Evolutionary conservation across 495 filamentous ascomycete species (phyloP), one percentile per base, ranked within the genome.

Genomic region (Corynascus novoguineensis): DNA sequence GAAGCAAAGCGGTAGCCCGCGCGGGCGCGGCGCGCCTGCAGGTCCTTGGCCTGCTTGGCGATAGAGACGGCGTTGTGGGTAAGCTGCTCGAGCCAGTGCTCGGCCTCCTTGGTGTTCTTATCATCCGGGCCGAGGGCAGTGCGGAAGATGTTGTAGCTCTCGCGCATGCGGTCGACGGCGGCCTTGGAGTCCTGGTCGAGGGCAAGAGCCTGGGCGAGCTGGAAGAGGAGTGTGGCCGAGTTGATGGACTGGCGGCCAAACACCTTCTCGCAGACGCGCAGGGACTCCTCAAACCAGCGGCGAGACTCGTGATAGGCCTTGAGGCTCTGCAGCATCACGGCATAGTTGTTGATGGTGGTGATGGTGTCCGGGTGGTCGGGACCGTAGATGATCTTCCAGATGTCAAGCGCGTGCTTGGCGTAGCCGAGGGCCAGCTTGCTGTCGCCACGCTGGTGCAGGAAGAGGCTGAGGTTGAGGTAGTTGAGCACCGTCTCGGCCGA

Each of bases 381-480:
- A 41, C 95, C 95, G 67, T 96, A 97, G 68, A 97, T 90, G 68
- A 97, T 81, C 78, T 97, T 96, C 92, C 91, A 97, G 54, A 97
- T 78, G 62, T 93, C 86, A 65, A 99, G 83, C 12, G 95, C 93
- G 65, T 97, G 95, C 67, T 87, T 88, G 60, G 96, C 83, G 70
- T 95, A 96, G 2, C 78, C 76, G 47, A 99, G 74, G 17, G 92
- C 95, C 40, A 80, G 76, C 73, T 85, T 84, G 60, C 90, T 95
- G 67, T 96, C 92, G 52, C 89, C 89, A 46, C 81, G 88, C 51
- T 88, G 88, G 68, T 99, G 95, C 64, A 96, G 86, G 66, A 97
- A 95, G n/a, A 97, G 79, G 61, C 87, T 90, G 46, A 97, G 80
- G 76, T 97, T 99, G 61, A 97, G 87, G 72, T 97, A 99, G 70